Percentiles rank a stretch among this genome's conserved stretches.
Conservation (phyloP, 495 filamentous ascomycete species). For the Penicillium psychrofluorescens region DNA sequence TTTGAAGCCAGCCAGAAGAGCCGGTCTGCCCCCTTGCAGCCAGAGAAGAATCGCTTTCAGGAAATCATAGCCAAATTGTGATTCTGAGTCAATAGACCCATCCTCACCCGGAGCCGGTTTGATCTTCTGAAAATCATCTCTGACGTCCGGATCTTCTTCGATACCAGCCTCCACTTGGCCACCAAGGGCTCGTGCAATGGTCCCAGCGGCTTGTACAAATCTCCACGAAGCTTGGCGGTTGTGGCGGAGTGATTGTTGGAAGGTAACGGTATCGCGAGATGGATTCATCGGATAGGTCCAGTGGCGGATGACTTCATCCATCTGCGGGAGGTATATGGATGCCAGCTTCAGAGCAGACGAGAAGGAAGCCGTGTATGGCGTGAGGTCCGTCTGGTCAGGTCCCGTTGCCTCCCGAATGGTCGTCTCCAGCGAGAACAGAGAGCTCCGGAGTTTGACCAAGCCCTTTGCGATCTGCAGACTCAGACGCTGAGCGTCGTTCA, state of each 20-base stretch:
- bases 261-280: slow-evolving; percentile 37
- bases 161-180: slow-evolving; percentile 17
- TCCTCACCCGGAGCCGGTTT: slow-evolving; percentile 41
- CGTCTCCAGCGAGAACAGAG: slow-evolving; percentile 47
- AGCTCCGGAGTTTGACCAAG: slow-evolving; percentile 49
- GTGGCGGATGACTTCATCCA: slow-evolving; percentile 46
- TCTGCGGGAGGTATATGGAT: slow-evolving; percentile 41
- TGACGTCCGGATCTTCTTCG: slow-evolving; percentile 7
- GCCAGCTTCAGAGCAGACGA: slow-evolving; percentile 40
- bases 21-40: slow-evolving; percentile 48
- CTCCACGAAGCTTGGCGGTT: slow-evolving; percentile 52
- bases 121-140: slow-evolving; percentile 31
- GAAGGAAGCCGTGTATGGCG: slow-evolving; percentile 36
- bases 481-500: slow-evolving; percentile 43
- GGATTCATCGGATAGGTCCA: slow-evolving; percentile 60
- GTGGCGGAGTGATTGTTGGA: slow-evolving; percentile 50
- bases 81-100: slow-evolving; percentile 25
- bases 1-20: slow-evolving; percentile 50
- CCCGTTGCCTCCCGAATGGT: slow-evolving; percentile 19
- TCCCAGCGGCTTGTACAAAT: slow-evolving; percentile 64
- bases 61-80: slow-evolving; percentile 58
- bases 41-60: slow-evolving; percentile 57
- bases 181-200: slow-evolving; percentile 48
- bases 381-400: slow-evolving; percentile 14
- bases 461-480: slow-evolving; percentile 49